Evolutionary conservation across 345 rosid species (phyloP), one percentile per base, ranked within the genome.

Genomic region (Kernera saxatilis): DNA sequence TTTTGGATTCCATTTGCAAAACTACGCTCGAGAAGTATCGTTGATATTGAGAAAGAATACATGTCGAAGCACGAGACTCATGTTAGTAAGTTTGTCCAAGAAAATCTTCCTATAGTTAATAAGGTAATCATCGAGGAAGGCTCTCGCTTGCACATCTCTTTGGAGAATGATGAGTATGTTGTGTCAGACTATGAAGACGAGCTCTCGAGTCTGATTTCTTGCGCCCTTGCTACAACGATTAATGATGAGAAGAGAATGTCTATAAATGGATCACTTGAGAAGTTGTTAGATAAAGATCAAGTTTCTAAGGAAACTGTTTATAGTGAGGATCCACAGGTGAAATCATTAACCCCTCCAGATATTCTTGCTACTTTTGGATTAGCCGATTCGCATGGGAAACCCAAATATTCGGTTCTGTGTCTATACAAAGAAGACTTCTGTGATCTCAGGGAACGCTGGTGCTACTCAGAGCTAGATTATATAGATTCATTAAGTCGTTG

Each of bases 401-500:
- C 89, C 26, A 90, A 83, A 81, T 90, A 85, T 69, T 82, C 90
- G 0, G 92, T 90, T 21, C 64, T 67, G 37, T 90, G 88, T 77
- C 63, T 85, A 13, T 90, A 83, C 30, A 86, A 82, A 5, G 81
- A 83, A 41, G 83, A 80, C 67, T 88, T 90, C 69, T 85, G 77
- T n/a, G 85, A 85, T 46, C 81, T 90, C 37, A 81, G 94, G 64
- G 77, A 69, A 41, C 60, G 19, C 10, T 86, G 88, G 73, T 85
- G 85, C 68, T 81, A 64, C 0, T 86, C 94, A 8, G 97, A 88
- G 79, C 72, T 79, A 49, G 86, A 83, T 79, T 90, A 75, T 55
- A 85, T 90, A 15, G 84, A 86, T 59, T 90, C 97, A 21, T 80
- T 90, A 39, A 77, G 88, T 78, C 90, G 94, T 26, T 90, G 97